Conservation (phyloP, 768 basidiomycete species). For the Termitomyces sp. region DNA sequence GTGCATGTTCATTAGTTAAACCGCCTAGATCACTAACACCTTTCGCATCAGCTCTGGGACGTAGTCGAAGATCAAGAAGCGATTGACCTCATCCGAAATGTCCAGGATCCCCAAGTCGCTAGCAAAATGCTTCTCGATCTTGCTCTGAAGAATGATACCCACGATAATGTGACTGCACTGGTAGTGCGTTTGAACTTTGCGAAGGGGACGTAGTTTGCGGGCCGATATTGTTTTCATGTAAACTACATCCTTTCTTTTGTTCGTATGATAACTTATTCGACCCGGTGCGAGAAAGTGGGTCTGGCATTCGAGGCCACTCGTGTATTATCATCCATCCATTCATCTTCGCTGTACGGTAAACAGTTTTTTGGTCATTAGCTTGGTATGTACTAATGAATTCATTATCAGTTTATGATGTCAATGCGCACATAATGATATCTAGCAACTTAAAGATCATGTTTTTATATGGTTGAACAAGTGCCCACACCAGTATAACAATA, state of each 20-base stretch:
- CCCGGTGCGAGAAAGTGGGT: background rate
- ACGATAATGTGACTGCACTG: constrained; percentile 17
- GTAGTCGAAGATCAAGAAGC: constrained; percentile 15
- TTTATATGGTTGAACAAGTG: background rate
- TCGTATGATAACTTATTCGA: background rate
- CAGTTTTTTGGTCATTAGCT: background rate
- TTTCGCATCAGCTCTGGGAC: constrained; percentile 14
- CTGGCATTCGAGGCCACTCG: background rate
- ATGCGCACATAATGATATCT: no score
- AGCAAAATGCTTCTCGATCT: constrained; percentile 16
- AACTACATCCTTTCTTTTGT: background rate
- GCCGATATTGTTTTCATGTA: background rate
- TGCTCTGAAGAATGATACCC: constrained; percentile 14
- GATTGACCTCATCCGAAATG: constrained; percentile 10
- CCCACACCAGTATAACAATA: background rate
- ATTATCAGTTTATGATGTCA: no score
- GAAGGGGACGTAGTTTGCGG: background rate
- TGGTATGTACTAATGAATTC: no score
- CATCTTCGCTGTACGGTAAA: background rate
- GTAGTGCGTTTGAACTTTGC: constrained; percentile 14
- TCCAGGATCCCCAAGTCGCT: constrained; percentile 11
- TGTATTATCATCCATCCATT: background rate
- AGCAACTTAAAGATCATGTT: no score
- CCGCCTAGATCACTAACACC: background rate
- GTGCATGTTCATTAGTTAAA: background rate